phyloP scores from a whole-genome alignment of 257 asterid genomes.

The Lithospermum erythrorhizon region DNA sequence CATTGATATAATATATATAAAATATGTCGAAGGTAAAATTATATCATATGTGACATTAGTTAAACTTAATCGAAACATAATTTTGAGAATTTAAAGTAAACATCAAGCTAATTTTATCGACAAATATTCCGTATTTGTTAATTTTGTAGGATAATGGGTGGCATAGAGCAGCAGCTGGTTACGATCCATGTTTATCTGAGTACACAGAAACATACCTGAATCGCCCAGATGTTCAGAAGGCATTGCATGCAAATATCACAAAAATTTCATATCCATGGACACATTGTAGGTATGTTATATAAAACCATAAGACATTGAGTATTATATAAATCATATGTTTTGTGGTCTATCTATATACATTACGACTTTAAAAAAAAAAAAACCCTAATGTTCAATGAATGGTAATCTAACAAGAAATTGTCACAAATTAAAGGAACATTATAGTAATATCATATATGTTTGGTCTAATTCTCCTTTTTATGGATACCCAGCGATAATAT shows the following conservation, averaged over 20 bases:
- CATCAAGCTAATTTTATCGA: no score
- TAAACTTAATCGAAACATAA: not conserved
- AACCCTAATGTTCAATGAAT: no score
- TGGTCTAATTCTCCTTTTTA: not conserved
- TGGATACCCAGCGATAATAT: slow-evolving; percentile 9
- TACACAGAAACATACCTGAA: slow-evolving; percentile 25
- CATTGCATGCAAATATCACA: slow-evolving; percentile 34
- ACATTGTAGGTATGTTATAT: slow-evolving; percentile 23
- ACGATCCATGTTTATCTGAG: slow-evolving; percentile 31
- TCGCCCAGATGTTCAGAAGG: slow-evolving; percentile 32
- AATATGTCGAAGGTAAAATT: no score
- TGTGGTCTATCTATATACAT: no score
- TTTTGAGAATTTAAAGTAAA: no score
- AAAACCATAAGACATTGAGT: not conserved
- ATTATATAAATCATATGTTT: not conserved
- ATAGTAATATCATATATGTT: no score
- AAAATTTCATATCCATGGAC: slow-evolving; percentile 22
- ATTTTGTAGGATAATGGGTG: slow-evolving; percentile 9
- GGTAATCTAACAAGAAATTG: not conserved
- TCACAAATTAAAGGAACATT: no score
- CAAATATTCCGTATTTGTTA: no score
- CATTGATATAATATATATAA: no score
- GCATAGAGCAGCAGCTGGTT: slow-evolving; percentile 11
- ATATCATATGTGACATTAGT: no score
- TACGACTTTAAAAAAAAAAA: not conserved